Conservation (phyloP, 208 protist species). For the Acanthamoeba culbertsoni region DNA sequence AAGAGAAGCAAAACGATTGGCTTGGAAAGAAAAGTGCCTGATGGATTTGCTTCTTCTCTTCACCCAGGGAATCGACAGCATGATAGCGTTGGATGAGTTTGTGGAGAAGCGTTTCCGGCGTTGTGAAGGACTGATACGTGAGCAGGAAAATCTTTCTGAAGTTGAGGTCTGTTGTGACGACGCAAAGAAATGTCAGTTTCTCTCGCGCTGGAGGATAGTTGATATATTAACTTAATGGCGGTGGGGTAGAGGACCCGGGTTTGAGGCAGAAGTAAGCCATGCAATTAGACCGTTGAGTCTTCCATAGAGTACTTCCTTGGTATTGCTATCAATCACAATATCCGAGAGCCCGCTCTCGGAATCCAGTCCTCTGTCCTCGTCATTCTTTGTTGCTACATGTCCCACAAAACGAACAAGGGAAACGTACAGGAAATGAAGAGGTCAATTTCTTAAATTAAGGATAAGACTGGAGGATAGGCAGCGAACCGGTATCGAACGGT, state of each 20-base stretch:
- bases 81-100: constrained; percentile 75
- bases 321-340: neutral
- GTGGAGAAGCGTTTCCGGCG: constrained; percentile 66
- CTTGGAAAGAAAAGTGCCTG: neutral
- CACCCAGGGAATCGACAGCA: neutral
- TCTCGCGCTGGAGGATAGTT: neutral
- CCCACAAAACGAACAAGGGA: neutral
- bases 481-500: neutral
- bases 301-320: neutral
- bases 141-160: constrained; percentile 75
- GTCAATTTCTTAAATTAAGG: neutral
- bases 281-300: neutral
- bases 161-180: constrained; percentile 35
- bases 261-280: neutral
- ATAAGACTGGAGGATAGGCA: neutral
- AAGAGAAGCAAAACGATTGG: too few species aligned
- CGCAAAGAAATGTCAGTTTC: too few species aligned
- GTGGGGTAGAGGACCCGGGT: neutral
- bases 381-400: neutral
- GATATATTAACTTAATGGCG: neutral
- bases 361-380: neutral
- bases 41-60: neutral
- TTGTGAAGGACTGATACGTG: constrained; percentile 78
- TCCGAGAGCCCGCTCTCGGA: neutral
- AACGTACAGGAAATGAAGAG: too few species aligned